Percentiles rank a stretch among this genome's conserved stretches.
Conservation (phyloP, 805 yeast genomes). For the Vanderwaltozyma tropicalis region DNA sequence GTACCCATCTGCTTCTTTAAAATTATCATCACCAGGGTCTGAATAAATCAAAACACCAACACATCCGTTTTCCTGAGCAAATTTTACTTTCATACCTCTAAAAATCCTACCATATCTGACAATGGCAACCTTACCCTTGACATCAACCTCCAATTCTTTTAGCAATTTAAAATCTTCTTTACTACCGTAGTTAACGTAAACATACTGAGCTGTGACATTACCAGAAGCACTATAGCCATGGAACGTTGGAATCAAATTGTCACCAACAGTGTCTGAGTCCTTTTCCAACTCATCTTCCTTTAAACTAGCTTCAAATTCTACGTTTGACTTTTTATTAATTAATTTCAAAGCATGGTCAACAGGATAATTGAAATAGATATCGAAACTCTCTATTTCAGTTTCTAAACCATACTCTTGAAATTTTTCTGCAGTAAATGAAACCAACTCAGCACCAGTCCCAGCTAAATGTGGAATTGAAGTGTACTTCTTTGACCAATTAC, state of each 20-base stretch:
- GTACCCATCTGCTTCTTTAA: conserved; percentile 47
- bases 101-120: conserved; percentile 56
- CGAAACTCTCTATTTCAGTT: conserved; percentile 44
- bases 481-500: conserved; percentile 44
- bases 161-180: conserved; percentile 46
- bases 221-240: conserved; percentile 72
- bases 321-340: conserved; percentile 18
- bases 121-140: conserved; percentile 52
- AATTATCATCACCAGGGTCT: conserved; percentile 57
- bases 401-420: conserved; percentile 52
- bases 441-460: conserved; percentile 40
- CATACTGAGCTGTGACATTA: conserved; percentile 53
- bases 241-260: conserved; percentile 55
- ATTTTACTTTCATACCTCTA: conserved; percentile 66
- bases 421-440: conserved; percentile 48
- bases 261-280: conserved; percentile 35
- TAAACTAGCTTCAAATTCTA: conserved; percentile 42
- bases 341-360: conserved; percentile 41
- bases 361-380: conserved; percentile 58
- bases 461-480: conserved; percentile 50
- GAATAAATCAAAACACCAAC: conserved; percentile 55
- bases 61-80: conserved; percentile 65
- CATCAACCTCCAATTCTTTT: conserved; percentile 35
- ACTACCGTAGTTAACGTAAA: conserved; percentile 64
- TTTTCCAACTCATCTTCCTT: conserved; percentile 43